Evolutionary conservation across 2,329 filamentous ascomycete species (phyloP).

Genomic region (Onygena corvina): DNA sequence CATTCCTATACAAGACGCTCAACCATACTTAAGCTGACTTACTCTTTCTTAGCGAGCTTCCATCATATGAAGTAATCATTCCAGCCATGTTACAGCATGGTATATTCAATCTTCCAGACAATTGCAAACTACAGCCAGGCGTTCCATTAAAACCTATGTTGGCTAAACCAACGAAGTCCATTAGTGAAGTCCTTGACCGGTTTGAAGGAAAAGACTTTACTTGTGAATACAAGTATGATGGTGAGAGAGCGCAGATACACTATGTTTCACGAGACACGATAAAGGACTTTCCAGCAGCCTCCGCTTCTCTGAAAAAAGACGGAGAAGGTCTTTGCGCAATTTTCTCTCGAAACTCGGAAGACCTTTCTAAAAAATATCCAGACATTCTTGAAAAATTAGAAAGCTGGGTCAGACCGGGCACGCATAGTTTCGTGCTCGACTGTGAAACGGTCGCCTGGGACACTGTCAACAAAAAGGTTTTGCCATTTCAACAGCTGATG

Average conservation of each 20-base stretch:
- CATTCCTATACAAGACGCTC: neutral
- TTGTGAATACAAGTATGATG: constrained; percentile 98
- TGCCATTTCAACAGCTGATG: constrained; percentile 97
- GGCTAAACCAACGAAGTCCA: constrained; percentile 95
- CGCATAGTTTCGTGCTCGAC: constrained; percentile 93
- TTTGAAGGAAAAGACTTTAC: constrained; percentile 94
- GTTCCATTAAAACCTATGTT: constrained; percentile 97
- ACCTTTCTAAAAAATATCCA: constrained; percentile 93
- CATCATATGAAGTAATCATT: constrained; percentile 89
- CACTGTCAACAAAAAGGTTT: constrained; percentile 80
- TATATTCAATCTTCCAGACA: constrained; percentile 66
- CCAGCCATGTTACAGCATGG: constrained; percentile 79
- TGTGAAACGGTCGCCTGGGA: constrained; percentile 98
- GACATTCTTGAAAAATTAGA: constrained; percentile 82
- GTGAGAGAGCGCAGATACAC: constrained; percentile 95
- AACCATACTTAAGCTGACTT: neutral
- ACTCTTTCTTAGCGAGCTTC: constrained; percentile 57
- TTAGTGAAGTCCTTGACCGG: constrained; percentile 90
- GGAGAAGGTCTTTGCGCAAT: constrained; percentile 69
- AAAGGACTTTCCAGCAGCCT: constrained; percentile 53
- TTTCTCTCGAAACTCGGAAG: constrained; percentile 94
- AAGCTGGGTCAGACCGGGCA: constrained; percentile 78
- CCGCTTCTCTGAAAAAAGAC: constrained; percentile 50
- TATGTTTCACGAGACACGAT: constrained; percentile 75
- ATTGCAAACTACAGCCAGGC: constrained; percentile 84